Base-by-base conservation (phyloP, 2,329 filamentous ascomycete genomes). In the Neoascochyta sp. region DNA sequence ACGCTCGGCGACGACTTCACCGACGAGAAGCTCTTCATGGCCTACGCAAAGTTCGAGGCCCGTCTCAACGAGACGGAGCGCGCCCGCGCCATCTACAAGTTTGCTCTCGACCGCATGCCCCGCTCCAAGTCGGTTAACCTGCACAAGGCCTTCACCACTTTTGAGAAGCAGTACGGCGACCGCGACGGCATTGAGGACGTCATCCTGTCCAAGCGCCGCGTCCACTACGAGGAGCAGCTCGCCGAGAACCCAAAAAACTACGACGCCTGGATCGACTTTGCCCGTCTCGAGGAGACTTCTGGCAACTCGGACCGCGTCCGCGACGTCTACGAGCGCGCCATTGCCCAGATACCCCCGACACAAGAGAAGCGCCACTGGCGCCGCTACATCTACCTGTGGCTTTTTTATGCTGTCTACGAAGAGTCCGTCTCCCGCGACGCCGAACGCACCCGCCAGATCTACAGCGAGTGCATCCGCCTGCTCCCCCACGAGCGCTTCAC, bases 331-430 rank as follows among this genome's bases (percentile, higher is more conserved):
- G 92, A 98, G 65, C 78, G 88, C 50, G 92, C 92, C 2, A 94
- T 98, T 48, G 88, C 92, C 4, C 90, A 98, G 56, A 80, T 96
- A 9, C 92, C 92, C 2, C 90, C 92, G 0, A 93, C 88, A 12
- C 86, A 93, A 50, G 92, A 96, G 62, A 98, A 98, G 71, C 79
- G 92, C 25, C 89, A 96, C 62, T 98, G 92, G 92, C 77, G 92
- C 45, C 76, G 92, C 19, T 98, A 98, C 63, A 93, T 98, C 38
- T 98, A 96, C 58, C 75, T 98, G 1, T 98, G 90, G 87, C 78
- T 96, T 23, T 95, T 96, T 66, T 98, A 96, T 63, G 92, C 92
- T 7, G 69, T 95, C 11, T 96, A 85, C 78, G 92, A 96, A 62
- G 92, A 98, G 63, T 80, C 86, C 62, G 83, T 90, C 43, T 83